Percentiles rank a stretch among this genome's conserved stretches.
These are phyloP conservation scores for Apiospora rasikravindrae DNA, from an alignment of 2,329 filamentous ascomycete species.

Conservation along the genomic window DNA sequence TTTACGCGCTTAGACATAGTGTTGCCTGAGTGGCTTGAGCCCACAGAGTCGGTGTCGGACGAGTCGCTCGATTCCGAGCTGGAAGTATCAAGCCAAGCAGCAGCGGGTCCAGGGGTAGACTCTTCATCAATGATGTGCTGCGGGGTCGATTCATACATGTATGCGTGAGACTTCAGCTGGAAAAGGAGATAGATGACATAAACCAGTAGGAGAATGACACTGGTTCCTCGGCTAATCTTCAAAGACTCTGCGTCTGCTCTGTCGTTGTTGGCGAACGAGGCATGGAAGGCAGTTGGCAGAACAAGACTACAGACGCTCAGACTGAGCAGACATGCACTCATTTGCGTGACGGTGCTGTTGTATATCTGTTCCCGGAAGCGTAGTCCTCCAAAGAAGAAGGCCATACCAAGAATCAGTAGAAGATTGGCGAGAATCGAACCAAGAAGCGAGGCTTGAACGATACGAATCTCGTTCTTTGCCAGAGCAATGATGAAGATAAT, in stretches of 20 bases:
- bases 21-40: constrained; percentile 62
- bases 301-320: constrained; percentile 88
- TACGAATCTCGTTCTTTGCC: constrained; percentile 82
- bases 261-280: constrained; percentile 71
- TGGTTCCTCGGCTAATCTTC: constrained; percentile 87
- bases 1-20: constrained; percentile 79
- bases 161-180: constrained; percentile 89
- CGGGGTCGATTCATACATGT: constrained; percentile 90
- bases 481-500: constrained; percentile 84
- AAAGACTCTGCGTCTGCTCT: constrained; percentile 74
- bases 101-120: constrained; percentile 81
- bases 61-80: constrained; percentile 61
- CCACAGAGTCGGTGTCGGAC: constrained; percentile 71
- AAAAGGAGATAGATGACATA: constrained; percentile 87
- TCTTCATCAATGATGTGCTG: constrained; percentile 94
- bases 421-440: constrained; percentile 91
- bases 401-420: constrained; percentile 89
- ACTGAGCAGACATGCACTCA: constrained; percentile 92
- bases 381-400: constrained; percentile 84
- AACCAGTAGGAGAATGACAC: constrained; percentile 80
- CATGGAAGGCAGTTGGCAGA: constrained; percentile 89
- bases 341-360: constrained; percentile 93
- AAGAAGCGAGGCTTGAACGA: constrained; percentile 88
- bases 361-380: constrained; percentile 92
- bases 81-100: constrained; percentile 79